Base-by-base conservation (phyloP, 352 stramenopile genomes). In the Phytophthora fragariaefolia region DNA sequence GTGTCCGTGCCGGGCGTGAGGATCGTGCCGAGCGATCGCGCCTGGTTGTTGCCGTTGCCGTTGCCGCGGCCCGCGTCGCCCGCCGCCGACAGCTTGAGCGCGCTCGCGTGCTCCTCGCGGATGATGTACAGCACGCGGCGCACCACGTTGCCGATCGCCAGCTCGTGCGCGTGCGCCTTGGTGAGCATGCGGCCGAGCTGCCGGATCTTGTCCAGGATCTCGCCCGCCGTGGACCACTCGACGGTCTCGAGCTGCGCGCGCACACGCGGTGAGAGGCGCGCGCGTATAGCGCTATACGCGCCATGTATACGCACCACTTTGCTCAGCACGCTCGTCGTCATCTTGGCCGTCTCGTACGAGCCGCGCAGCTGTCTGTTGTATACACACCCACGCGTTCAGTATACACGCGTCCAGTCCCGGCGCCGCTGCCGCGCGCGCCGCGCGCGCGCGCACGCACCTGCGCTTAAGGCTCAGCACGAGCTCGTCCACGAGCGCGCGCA, bases 61-160 rank as follows among this genome's bases (percentile, higher is more conserved):
- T 57, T 20, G 52, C 71, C 4, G 54, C 54, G 15, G 66, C 43
- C 17, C 34, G n/a, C 57, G 6, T 48, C 26, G 36, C 68, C 64
- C 34, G 62, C 52, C 1, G 68, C 60, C 34, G 75, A 71, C 32
- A 79, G 53, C 69, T 95, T 96, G 22, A 90, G 65, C 13, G 83
- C 87, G 58, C 87, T 92, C 38, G 82, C 74, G 47, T 95, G 80
- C 71, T 96, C 90, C 63, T 97, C 90, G 13, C 90, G 87, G 57
- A 97, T 94, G 60, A 96, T 88, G 71, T 92, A 95, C 26, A 97
- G 80, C 58, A 97, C 89, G 34, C 89, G 87, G 46, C 90, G 87
- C 65, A 96, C 87, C 22, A 97, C 90, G 71, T 97, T 97, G 27
- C 88, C 89, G 51, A 97, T 96, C 2, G 87, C 82, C 18, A 97